Evolutionary conservation across 371 early-diverging fungal genomes (phyloP).

Genomic region (Mortierella sp.): DNA sequence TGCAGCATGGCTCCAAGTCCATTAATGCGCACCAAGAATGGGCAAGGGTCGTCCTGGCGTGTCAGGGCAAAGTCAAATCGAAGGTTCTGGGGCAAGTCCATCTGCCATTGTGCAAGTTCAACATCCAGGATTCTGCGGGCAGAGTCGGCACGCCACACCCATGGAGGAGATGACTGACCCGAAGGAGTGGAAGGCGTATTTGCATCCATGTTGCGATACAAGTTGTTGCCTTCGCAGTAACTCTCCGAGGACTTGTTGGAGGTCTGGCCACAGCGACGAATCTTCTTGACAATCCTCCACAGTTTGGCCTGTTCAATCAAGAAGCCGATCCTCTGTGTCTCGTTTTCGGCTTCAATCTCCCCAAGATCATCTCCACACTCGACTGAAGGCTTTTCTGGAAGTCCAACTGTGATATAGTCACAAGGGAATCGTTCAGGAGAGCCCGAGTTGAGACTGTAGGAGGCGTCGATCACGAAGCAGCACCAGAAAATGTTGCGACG

Average conservation of each 20-base stretch:
- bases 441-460: conserved; percentile 45
- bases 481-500: conserved; percentile 54
- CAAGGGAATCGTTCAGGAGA: conserved; percentile 49
- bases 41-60: conserved; percentile 35
- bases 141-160: conserved; percentile 52
- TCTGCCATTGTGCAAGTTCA: conserved; percentile 51
- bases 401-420: conserved; percentile 44
- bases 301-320: conserved; percentile 52
- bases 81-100: conserved; percentile 44
- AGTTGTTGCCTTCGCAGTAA: conserved; percentile 28
- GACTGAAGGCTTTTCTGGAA: conserved; percentile 33
- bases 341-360: conserved; percentile 45
- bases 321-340: conserved; percentile 43
- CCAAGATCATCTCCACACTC: conserved; percentile 44
- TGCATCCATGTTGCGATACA: conserved; percentile 15
- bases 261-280: conserved; percentile 50
- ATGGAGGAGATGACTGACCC: conserved; percentile 16
- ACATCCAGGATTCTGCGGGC: conserved; percentile 46
- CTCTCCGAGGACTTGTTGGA: conserved; percentile 31
- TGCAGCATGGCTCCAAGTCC: conserved; percentile 53
- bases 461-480: conserved; percentile 50
- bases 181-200: conserved; percentile 2
- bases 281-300: conserved; percentile 54
- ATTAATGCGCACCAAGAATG: conserved; percentile 31
- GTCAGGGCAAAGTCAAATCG: conserved; percentile 40